phyloP scores from a whole-genome alignment of 331 rosid genomes.

The Malus hybrid region DNA sequence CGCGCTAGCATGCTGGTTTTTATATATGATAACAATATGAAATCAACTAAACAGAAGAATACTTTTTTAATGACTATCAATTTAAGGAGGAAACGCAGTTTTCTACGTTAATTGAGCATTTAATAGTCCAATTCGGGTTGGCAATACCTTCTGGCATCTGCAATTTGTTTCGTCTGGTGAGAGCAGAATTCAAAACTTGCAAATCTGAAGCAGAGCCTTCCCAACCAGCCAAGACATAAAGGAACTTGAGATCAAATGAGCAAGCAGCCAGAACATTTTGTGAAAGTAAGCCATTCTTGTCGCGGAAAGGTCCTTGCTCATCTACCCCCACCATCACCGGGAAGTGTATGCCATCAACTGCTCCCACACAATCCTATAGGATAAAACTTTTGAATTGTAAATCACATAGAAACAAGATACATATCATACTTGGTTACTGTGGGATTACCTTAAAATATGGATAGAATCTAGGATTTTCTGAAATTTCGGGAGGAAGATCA shows the following conservation, averaged over 20 bases:
- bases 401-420: not conserved
- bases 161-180: conserved; percentile 58
- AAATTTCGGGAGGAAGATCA: conserved; percentile 27
- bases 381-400: not conserved
- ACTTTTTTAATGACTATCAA: not conserved
- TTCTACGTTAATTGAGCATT: not conserved
- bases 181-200: conserved; percentile 79
- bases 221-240: conserved; percentile 91
- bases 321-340: conserved; percentile 51
- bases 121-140: not conserved
- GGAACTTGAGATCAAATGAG: conserved; percentile 54
- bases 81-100: not conserved
- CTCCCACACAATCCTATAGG: conserved; percentile 44
- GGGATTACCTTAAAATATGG: conserved; percentile 41
- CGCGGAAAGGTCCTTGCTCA: conserved; percentile 53
- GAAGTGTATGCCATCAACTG: conserved; percentile 40
- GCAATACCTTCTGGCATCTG: conserved; percentile 66
- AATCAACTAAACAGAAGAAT: not conserved
- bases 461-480: conserved; percentile 44
- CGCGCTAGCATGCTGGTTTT: not conserved
- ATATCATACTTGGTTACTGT: not conserved
- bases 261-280: conserved; percentile 46
- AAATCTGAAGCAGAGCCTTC: conserved; percentile 87
- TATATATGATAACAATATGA: not conserved
- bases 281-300: conserved; percentile 45